These are phyloP conservation scores for Bimuria novae-zelandiae DNA, from an alignment of 2,329 filamentous ascomycete species.

Conservation along the genomic window DNA sequence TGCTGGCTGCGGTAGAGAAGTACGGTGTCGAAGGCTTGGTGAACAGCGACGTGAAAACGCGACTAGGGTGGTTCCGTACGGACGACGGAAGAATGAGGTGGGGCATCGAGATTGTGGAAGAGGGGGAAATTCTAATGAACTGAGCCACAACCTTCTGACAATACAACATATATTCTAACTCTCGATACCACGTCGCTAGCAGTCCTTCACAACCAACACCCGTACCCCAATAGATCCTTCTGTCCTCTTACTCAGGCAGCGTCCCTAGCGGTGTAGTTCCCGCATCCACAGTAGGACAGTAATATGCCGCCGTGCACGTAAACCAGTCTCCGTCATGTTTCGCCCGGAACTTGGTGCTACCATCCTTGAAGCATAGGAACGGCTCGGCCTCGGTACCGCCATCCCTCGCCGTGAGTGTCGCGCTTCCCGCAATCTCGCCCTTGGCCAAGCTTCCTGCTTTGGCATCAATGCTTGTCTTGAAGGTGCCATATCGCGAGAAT, in stretches of 20 bases:
- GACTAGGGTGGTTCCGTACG: slow-evolving; percentile 15
- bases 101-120: slow-evolving; percentile 18
- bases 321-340: slow-evolving; percentile 16
- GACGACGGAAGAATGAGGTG: slow-evolving; percentile 16
- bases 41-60: slow-evolving; percentile 5
- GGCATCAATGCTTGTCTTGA: slow-evolving; percentile 14
- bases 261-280: not conserved
- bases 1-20: slow-evolving; percentile 13
- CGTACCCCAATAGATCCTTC: not conserved
- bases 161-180: not conserved
- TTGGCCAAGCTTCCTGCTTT: slow-evolving; percentile 13
- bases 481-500: slow-evolving; percentile 18
- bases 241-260: not conserved
- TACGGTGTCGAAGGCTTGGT: slow-evolving; percentile 9
- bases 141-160: not conserved
- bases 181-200: not conserved
- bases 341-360: slow-evolving; percentile 15
- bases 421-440: slow-evolving; percentile 22
- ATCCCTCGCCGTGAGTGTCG: slow-evolving; percentile 8
- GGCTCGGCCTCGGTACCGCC: slow-evolving; percentile 5
- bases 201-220: not conserved
- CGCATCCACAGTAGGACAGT: slow-evolving; percentile 20
- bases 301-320: slow-evolving; percentile 23
- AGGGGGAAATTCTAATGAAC: slow-evolving; percentile 12
- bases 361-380: slow-evolving; percentile 28